These are phyloP conservation scores for Ogataea minuta DNA, from an alignment of 805 yeast genomes.

Conservation along the genomic window DNA sequence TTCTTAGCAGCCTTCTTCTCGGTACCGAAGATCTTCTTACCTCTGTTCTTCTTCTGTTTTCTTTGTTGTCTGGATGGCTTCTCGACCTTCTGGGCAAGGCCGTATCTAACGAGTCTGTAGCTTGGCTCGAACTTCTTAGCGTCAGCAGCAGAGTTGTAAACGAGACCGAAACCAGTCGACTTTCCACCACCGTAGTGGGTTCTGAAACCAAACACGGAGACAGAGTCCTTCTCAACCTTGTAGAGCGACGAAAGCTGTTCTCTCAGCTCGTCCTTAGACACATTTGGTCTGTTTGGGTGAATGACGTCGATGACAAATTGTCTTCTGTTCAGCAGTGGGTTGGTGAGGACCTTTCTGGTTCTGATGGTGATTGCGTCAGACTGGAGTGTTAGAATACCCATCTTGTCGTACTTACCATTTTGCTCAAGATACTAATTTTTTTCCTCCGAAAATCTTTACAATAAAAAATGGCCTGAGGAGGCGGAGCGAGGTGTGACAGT, in stretches of 20 bases:
- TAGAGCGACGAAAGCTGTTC: slow-evolving; percentile 59
- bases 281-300: slow-evolving; percentile 99
- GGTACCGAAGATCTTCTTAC: slow-evolving; percentile 98
- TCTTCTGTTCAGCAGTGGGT: slow-evolving; percentile 99
- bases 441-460: slow-evolving; percentile 13
- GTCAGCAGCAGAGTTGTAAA: slow-evolving; percentile 96
- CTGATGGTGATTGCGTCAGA: slow-evolving; percentile 99
- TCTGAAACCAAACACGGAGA: slow-evolving; percentile 98
- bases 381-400: slow-evolving; percentile 39
- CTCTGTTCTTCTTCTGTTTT: slow-evolving; percentile 99
- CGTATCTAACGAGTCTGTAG: slow-evolving; percentile 99
- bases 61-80: slow-evolving; percentile 99
- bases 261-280: slow-evolving; percentile 98
- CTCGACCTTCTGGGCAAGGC: slow-evolving; percentile 93
- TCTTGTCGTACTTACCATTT: slow-evolving; percentile 15
- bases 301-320: slow-evolving; percentile 99
- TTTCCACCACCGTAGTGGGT: slow-evolving; percentile 99
- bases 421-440: slow-evolving; percentile 14
- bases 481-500: slow-evolving; percentile 9
- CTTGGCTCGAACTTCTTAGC: slow-evolving; percentile 98
- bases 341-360: slow-evolving; percentile 98
- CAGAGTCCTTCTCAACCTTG: slow-evolving; percentile 67
- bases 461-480: slow-evolving; percentile 10
- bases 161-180: slow-evolving; percentile 98
- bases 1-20: slow-evolving; percentile 91